phyloP scores from a whole-genome alignment of 2,329 filamentous ascomycete genomes.

The Didymella pinodella region DNA sequence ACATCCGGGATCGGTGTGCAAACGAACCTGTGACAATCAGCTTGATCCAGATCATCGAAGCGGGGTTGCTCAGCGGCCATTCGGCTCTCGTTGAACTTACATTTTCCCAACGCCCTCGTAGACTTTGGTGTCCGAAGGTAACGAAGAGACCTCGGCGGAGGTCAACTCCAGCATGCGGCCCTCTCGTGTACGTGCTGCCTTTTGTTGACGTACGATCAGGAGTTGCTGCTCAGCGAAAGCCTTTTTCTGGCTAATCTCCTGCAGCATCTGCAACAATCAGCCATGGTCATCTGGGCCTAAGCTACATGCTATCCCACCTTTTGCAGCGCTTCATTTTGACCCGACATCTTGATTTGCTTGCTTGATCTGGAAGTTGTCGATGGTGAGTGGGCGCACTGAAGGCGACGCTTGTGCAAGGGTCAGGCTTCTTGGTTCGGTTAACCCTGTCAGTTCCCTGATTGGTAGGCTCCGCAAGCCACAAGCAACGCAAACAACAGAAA shows the following conservation, averaged over 20 bases:
- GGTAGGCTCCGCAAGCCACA: constrained; percentile 19
- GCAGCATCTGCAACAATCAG: constrained; percentile 70
- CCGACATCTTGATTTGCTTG: constrained; percentile 72
- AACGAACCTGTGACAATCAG: constrained; percentile 75
- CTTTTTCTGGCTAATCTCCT: constrained; percentile 93
- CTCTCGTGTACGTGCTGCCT: constrained; percentile 85
- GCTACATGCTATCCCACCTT: constrained; percentile 69
- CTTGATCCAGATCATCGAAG: neutral
- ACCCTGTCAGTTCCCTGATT: constrained; percentile 29
- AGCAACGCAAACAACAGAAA: constrained; percentile 18
- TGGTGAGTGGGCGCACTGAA: constrained; percentile 20
- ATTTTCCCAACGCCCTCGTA: constrained; percentile 99
- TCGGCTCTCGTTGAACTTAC: constrained; percentile 57
- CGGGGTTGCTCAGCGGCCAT: constrained; percentile 9
- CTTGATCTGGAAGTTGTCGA: constrained; percentile 22
- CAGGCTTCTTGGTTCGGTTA: constrained; percentile 34
- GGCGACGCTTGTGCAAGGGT: constrained; percentile 25
- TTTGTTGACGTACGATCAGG: constrained; percentile 81
- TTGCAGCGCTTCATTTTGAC: constrained; percentile 90
- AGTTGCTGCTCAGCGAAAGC: constrained; percentile 92
- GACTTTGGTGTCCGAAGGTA: constrained; percentile 78
- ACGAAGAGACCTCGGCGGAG: constrained; percentile 77
- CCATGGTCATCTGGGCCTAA: neutral
- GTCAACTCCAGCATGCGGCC: constrained; percentile 89
- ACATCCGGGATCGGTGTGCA: constrained; percentile 75